Base-by-base conservation (phyloP, 2,329 filamentous ascomycete genomes). In the Ophiostoma ips region DNA sequence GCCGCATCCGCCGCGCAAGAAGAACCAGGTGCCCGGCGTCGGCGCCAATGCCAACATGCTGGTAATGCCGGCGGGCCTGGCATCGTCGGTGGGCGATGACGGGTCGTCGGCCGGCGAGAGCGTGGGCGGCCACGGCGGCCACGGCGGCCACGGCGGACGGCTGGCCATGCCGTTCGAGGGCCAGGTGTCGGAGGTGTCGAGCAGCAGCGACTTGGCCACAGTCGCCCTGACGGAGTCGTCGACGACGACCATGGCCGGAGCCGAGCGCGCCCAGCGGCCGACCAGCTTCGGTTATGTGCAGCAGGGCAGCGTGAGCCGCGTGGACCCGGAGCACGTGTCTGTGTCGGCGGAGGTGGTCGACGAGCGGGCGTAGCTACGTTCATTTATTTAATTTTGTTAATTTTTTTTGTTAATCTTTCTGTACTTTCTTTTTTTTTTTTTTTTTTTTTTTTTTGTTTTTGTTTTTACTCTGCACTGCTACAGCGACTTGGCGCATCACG, bases 1-100 rank as follows among this genome's bases (percentile, higher is more conserved):
- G 4, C 52, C 53, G 1, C 45, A 34, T 8, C 74, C 88, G 31
- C 84, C 85, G 2, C 73, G 84, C 30, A 87, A 83, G 65, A 87
- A 45, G 82, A 61, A 88, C 84, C 0, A 80, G 79, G 60, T 73
- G 82, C 52, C 37, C 48, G 5, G 12, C 30, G 30, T 10, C 16
- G 35, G 35, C 6, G 35, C 16, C 35, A 11, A 5, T 18, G n/a
- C 8, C 10, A 28, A 43, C 15, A 44, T 18, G 15, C 36, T 44
- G 7, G 41, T 34, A 1, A 28, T 34, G 5, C 43, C 43, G 9
- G n/a, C 30, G 30, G 43, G 43, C 43, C 28, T 44, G n/a, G 41
- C 41, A 6, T 44, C 41, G 41, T 28, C 44, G 30, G 16, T n/a
- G 5, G 45, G 18, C 13, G 44, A 31, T 15, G 34, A 16, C 3